These are phyloP conservation scores for Russula virescens DNA, from an alignment of 768 basidiomycete genomes.

Conservation along the genomic window DNA sequence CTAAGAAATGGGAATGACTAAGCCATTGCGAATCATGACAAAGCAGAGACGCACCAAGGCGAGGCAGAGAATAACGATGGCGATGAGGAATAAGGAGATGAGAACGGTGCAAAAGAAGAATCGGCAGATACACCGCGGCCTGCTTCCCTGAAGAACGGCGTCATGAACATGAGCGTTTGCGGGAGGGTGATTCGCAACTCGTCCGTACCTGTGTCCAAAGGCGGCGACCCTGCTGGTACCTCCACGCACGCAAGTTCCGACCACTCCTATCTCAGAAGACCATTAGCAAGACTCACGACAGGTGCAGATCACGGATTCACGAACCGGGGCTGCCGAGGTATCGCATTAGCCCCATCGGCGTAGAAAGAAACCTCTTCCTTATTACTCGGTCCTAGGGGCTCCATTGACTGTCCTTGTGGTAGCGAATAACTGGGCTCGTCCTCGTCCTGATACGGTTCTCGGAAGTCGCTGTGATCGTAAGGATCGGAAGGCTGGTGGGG, in stretches of 20 bases:
- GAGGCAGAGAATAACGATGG: constrained; percentile 61
- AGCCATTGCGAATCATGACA: background rate
- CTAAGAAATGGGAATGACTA: constrained; percentile 34
- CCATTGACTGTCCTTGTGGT: background rate
- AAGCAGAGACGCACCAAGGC: constrained; percentile 48
- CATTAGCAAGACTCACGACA: background rate
- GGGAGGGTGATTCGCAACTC: background rate
- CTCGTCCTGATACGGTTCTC: constrained; percentile 27
- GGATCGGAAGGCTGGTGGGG: constrained; percentile 42
- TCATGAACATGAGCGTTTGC: constrained; percentile 11
- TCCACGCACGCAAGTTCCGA: constrained; percentile 15
- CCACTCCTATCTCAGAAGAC: background rate
- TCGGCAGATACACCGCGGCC: constrained; percentile 55
- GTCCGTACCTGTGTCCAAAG: constrained; percentile 24
- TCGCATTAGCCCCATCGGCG: background rate
- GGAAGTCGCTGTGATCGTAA: constrained; percentile 45
- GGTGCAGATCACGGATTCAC: background rate
- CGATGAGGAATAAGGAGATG: constrained; percentile 54
- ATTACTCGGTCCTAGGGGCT: background rate
- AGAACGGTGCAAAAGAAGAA: constrained; percentile 75
- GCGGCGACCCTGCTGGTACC: constrained; percentile 20
- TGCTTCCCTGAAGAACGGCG: constrained; percentile 53
- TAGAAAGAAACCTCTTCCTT: constrained; percentile 8
- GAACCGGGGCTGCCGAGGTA: background rate
- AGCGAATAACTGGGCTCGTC: constrained; percentile 26